Evolutionary conservation across 2,329 filamentous ascomycete genomes (phyloP), one percentile per base, ranked within the genome.

Genomic region (Apiospora pterosperma): DNA sequence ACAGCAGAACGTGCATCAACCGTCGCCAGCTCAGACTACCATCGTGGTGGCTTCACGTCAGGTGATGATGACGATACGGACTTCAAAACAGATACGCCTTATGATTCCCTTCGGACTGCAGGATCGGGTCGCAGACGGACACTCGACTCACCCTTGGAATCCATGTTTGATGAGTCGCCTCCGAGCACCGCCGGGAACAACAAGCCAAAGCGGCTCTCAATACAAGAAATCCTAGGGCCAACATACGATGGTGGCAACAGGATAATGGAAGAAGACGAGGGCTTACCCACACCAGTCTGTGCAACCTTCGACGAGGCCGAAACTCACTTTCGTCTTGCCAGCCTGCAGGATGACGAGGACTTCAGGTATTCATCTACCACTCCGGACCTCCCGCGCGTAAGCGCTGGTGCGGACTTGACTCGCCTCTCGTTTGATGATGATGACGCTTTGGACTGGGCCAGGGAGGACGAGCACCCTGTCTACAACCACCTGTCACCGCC

Each of bases 111-210:
- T 69, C 88, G 90, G 62, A 93, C 91, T 19, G 39, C 60, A 66
- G 89, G 85, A 42, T 92, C 90, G 11, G 84, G 85, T 67, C 90
- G 88, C 67, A 83, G 85, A 63, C 86, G 88, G 66, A 86, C 87
- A 38, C 84, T 88, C 59, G 88, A 92, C 73, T 90, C 90, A 34
- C 90, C 91, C 19, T 80, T 93, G 61, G 91, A 93, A 72, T 92
- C 88, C 28, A 91, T 93, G 81, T 94, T 93, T 76, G 91, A 94
- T 76, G 91, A 94, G 70, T 92, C 90, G 16, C 90, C 89, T 39
- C 85, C 87, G 8, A 85, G 84, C 72, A 84, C 85, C 1, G 82
- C 83, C 21, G 80, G 82, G 63, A 84, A 84, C 68, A 73, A 69
- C 61, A 87, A 82, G 72, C 78, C 81, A 3, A 87, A 86, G 70